Evolutionary conservation across 2,329 filamentous ascomycete genomes (phyloP), one percentile per base, ranked within the genome.

Genomic region (Nigrospora sphaerica): DNA sequence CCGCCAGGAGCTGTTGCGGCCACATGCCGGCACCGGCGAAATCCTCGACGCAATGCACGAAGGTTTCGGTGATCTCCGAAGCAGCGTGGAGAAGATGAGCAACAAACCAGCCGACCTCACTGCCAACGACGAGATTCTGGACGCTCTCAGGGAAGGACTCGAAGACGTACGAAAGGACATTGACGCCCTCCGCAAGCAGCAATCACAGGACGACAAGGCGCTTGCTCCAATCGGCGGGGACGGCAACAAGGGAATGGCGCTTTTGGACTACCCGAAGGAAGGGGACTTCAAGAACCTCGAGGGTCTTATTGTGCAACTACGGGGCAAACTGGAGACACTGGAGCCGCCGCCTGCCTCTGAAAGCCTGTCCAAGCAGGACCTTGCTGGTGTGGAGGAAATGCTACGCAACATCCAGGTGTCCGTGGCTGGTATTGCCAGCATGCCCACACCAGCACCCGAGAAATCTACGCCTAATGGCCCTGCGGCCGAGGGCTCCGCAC

Each of bases 11-110:
- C 78, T 95, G 42, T 84, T 84, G 9, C 71, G 78, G 13, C 77
- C 78, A 3, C 72, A 78, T 39, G 71, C 76, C 14, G 88, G 91
- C 52, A 92, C 89, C 0, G 86, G 89, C 44, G 90, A 96, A 59
- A 87, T 95, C 12, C 74, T 97, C 2, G 89, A 95, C 60, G 87
- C 91, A 1, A 73, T 97, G 45, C 91, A 95, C 49, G 90, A 96
- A 62, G 91, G 91, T 2, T 76, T 97, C 7, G 83, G 86, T 51
- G 83, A 85, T 41, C 73, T 97, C 10, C 82, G 87, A 23, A 73
- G 75, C 28, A 85, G 89, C 50, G 85, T 97, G 47, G 90, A 95
- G 48, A 77, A 74, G 58, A 75, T 93, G 14, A 74, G 81, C 18
- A 83, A 92, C 60, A 93, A 89, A 67, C 87, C 90, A 6, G 72